Percentiles rank a stretch among this genome's conserved stretches.
These are phyloP conservation scores for Aethionema arabicum DNA, from an alignment of 345 rosid genomes.

Conservation along the genomic window DNA sequence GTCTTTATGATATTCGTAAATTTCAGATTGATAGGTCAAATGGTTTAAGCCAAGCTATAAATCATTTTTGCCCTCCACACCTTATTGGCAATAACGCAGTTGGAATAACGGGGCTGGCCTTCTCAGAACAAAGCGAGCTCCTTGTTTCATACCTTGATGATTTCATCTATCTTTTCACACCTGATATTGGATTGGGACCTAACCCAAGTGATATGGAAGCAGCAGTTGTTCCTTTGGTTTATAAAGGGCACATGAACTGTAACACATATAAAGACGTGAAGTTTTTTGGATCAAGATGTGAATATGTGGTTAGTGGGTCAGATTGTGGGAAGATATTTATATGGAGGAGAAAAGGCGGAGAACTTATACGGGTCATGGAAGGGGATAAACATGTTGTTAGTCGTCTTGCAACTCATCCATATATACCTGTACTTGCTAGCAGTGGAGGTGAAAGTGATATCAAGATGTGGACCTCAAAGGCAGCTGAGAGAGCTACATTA, in stretches of 20 bases:
- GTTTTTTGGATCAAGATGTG: constrained; percentile 81
- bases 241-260: constrained; percentile 70
- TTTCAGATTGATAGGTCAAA: constrained; percentile 54
- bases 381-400: constrained; percentile 77
- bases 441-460: constrained; percentile 82
- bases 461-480: constrained; percentile 84
- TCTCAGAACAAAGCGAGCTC: constrained; percentile 89
- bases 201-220: too few species aligned
- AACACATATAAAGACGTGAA: constrained; percentile 83
- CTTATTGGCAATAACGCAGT: constrained; percentile 56
- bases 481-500: constrained; percentile 59
- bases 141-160: constrained; percentile 79
- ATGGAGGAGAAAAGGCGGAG: constrained; percentile 83
- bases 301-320: constrained; percentile 93
- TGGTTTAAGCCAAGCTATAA: constrained; percentile 52
- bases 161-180: constrained; percentile 67
- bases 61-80: constrained; percentile 72
- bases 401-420: constrained; percentile 84
- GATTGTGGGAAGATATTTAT: constrained; percentile 94
- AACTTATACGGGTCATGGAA: constrained; percentile 76
- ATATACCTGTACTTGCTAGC: constrained; percentile 65
- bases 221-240: constrained; percentile 59
- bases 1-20: constrained; percentile 80
- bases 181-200: constrained; percentile 75
- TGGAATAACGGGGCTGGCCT: constrained; percentile 89